A percentile compares a stretch with the other conserved stretches of the same genome.
phyloP scores from a whole-genome alignment of 2,329 filamentous ascomycete species.

The Geosmithia flava region DNA sequence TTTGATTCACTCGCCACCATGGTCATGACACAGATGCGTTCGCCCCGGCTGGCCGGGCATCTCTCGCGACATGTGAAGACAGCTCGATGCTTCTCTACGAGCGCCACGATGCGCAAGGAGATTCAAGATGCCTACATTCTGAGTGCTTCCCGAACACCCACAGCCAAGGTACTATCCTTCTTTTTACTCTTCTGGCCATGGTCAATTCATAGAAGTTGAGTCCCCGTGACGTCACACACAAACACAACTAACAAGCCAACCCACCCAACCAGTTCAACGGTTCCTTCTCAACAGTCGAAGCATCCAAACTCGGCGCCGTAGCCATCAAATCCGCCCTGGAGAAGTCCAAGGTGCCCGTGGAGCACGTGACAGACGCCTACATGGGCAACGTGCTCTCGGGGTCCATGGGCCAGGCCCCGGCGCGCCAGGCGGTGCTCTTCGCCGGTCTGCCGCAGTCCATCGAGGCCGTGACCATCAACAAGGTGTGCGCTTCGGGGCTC shows the following conservation, averaged over 20 bases:
- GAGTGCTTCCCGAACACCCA: conserved; percentile 80
- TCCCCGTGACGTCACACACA: not conserved
- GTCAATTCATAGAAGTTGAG: not conserved
- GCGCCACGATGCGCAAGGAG: conserved; percentile 41
- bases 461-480: conserved; percentile 91
- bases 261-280: conserved; percentile 70
- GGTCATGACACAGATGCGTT: conserved; percentile 18
- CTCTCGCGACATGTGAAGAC: conserved; percentile 26
- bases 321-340: conserved; percentile 86
- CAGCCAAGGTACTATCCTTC: conserved; percentile 54
- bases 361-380: conserved; percentile 83
- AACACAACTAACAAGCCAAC: not conserved
- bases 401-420: conserved; percentile 76
- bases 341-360: conserved; percentile 71
- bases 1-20: conserved; percentile 10
- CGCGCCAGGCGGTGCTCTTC: conserved; percentile 80
- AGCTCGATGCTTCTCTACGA: conserved; percentile 33
- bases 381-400: conserved; percentile 93
- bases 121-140: conserved; percentile 90
- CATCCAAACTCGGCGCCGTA: conserved; percentile 76
- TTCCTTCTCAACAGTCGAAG: conserved; percentile 69
- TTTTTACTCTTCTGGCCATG: not conserved
- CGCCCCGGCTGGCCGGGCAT: conserved; percentile 19
- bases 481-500: conserved; percentile 90
- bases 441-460: conserved; percentile 71